Evolutionary conservation across 1,139 yeast genomes (phyloP).

Genomic region (Candida neerlandica): DNA sequence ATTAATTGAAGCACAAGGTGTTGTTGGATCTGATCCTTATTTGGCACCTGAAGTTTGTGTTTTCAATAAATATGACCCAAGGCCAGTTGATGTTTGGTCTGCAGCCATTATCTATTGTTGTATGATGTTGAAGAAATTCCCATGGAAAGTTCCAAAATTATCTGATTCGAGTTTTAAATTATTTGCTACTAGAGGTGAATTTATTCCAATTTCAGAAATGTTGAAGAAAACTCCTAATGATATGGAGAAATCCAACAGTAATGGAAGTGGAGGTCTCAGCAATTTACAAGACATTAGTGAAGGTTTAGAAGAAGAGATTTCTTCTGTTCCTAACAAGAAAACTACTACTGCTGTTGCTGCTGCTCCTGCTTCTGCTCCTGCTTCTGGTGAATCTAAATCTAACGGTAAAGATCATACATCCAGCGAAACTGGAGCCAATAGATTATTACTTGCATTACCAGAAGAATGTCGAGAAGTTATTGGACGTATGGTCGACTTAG

Average conservation of each 20-base stretch:
- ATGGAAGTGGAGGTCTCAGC: conserved; percentile 13
- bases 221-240: conserved; percentile 44
- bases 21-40: conserved; percentile 94
- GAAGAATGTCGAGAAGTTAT: conserved; percentile 67
- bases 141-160: conserved; percentile 95
- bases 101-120: conserved; percentile 91
- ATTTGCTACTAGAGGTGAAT: conserved; percentile 55
- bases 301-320: conserved; percentile 23
- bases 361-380: background rate
- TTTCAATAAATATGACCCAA: conserved; percentile 78
- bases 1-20: conserved; percentile 81
- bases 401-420: conserved; percentile 53
- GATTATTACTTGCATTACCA: conserved; percentile 69
- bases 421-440: conserved; percentile 66
- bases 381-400: background rate
- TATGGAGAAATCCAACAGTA: conserved; percentile 10
- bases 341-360: background rate
- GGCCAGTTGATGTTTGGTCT: conserved; percentile 96
- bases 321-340: conserved; percentile 3
- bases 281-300: conserved; percentile 38
- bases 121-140: conserved; percentile 91
- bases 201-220: conserved; percentile 40
- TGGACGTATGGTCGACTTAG: conserved; percentile 75
- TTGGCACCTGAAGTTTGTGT: conserved; percentile 94
- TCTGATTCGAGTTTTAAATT: conserved; percentile 81